Percentiles rank a stretch among this genome's conserved stretches.
phyloP scores from a whole-genome alignment of 2,329 filamentous ascomycete species.

The Claviceps capensis region DNA sequence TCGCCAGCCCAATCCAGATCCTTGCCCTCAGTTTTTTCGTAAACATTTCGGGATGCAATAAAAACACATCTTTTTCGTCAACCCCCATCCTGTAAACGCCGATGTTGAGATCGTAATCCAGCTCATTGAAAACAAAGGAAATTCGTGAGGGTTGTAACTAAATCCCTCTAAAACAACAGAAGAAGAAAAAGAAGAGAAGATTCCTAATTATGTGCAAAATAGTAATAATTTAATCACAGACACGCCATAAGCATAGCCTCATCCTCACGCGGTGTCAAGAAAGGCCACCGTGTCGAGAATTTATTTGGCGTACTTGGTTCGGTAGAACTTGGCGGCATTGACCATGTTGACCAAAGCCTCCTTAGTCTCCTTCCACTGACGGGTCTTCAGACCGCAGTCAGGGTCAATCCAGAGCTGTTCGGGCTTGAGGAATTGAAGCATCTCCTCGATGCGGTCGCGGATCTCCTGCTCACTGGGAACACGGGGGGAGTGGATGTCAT shows the following conservation, averaged over 20 bases:
- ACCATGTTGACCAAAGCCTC: constrained; percentile 93
- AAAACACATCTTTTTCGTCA: constrained; percentile 21
- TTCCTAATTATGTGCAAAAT: constrained; percentile 20
- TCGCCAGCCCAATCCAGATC: constrained; percentile 14
- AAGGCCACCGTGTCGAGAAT: constrained; percentile 11
- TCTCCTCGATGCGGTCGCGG: constrained; percentile 93
- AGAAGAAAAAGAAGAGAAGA: constrained; percentile 10
- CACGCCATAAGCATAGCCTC: constrained; percentile 3
- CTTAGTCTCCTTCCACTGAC: constrained; percentile 98
- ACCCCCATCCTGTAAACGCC: constrained; percentile 31
- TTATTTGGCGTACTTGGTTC: constrained; percentile 69
- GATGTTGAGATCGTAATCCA: constrained; percentile 45
- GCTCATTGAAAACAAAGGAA: constrained; percentile 19
- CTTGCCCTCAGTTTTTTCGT: constrained; percentile 18
- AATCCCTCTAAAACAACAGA: not conserved
- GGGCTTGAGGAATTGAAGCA: constrained; percentile 92
- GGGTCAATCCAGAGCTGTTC: constrained; percentile 99
- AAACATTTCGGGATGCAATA: constrained; percentile 21
- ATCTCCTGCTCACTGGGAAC: constrained; percentile 96
- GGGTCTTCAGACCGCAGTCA: constrained; percentile 98
- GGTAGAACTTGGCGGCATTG: constrained; percentile 94
- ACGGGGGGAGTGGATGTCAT: constrained; percentile 99
- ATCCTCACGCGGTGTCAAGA: constrained; percentile 7
- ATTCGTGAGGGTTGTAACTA: constrained; percentile 2
- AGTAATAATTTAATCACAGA: constrained; percentile 7